Evolutionary conservation across 495 filamentous ascomycete species (phyloP).

Genomic region (Penicillium subrubescens): DNA sequence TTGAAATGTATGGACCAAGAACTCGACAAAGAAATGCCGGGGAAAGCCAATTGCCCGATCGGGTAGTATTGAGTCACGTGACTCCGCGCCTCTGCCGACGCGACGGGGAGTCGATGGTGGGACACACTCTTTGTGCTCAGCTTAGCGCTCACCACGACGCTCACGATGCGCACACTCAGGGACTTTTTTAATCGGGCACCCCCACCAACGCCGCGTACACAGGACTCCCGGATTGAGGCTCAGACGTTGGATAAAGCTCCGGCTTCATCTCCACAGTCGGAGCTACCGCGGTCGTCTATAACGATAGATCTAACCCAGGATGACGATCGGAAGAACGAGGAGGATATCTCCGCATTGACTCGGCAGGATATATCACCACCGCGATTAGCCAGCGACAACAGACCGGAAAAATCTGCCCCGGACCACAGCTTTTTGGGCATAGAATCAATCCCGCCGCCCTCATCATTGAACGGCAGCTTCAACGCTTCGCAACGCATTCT

Average conservation of each 20-base stretch:
- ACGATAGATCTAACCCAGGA: slow-evolving; percentile 23
- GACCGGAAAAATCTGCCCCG: background rate
- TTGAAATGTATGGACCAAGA: background rate
- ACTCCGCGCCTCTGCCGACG: slow-evolving; percentile 21
- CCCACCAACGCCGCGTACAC: background rate
- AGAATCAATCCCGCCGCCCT: slow-evolving; percentile 14
- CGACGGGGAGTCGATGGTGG: slow-evolving; percentile 22
- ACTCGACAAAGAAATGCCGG: background rate
- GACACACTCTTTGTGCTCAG: slow-evolving; percentile 4
- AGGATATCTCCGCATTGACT: slow-evolving; percentile 9
- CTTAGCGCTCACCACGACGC: slow-evolving; percentile 13
- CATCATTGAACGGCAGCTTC: slow-evolving; percentile 28
- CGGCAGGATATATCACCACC: slow-evolving; percentile 24
- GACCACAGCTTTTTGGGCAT: slow-evolving; percentile 24
- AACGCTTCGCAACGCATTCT: slow-evolving; percentile 44
- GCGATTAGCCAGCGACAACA: background rate
- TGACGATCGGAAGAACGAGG: background rate
- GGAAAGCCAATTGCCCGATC: background rate
- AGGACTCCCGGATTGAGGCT: background rate
- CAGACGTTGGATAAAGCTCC: background rate
- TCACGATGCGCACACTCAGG: slow-evolving; percentile 34
- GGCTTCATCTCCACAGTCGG: slow-evolving; percentile 37
- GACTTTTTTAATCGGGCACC: slow-evolving; percentile 38
- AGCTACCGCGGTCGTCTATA: slow-evolving; percentile 35
- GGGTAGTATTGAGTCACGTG: slow-evolving; percentile 21